Evolutionary conservation across 2,329 filamentous ascomycete species (phyloP).

Genomic region (Fusarium euwallaceae): DNA sequence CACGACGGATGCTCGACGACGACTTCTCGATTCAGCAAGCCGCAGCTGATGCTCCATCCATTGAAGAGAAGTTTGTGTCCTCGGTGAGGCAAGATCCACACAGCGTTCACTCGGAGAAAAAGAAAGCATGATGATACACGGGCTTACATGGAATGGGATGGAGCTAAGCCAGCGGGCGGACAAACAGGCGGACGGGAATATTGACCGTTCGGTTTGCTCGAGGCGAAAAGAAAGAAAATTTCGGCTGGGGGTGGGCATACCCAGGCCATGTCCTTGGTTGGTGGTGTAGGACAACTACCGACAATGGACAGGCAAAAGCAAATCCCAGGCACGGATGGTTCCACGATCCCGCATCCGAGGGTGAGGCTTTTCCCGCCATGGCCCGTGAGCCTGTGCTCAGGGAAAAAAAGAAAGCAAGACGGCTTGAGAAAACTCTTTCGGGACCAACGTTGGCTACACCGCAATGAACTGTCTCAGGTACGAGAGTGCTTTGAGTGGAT

Average conservation of each 20-base stretch:
- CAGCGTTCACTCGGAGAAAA: conserved; percentile 7
- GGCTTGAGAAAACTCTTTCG: conserved; percentile 28
- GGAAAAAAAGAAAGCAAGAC: conserved; percentile 36
- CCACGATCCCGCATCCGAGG: conserved; percentile 32
- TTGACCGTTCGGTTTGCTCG: conserved; percentile 33
- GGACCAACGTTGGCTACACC: conserved; percentile 25
- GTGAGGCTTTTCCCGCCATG: conserved; percentile 33
- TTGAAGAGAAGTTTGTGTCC: neutral
- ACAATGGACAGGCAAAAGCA: conserved; percentile 39
- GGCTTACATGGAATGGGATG: neutral
- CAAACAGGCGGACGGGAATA: conserved; percentile 9
- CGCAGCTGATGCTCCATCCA: conserved; percentile 12
- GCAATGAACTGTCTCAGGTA: conserved; percentile 38
- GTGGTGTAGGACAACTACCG: conserved; percentile 41
- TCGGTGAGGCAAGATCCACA: conserved; percentile 7
- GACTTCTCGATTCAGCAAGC: conserved; percentile 15
- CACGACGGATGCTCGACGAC: neutral
- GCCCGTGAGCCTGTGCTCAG: conserved; percentile 18
- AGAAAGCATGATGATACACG: conserved; percentile 17
- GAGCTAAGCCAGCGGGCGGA: conserved; percentile 4
- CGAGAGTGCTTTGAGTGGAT: conserved; percentile 29
- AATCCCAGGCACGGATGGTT: conserved; percentile 31
- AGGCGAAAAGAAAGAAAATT: conserved; percentile 18
- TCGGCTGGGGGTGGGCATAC: conserved; percentile 11
- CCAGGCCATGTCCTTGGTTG: neutral